These are phyloP conservation scores for Kuraishia borneana DNA, from an alignment of 805 yeast genomes.

Conservation along the genomic window DNA sequence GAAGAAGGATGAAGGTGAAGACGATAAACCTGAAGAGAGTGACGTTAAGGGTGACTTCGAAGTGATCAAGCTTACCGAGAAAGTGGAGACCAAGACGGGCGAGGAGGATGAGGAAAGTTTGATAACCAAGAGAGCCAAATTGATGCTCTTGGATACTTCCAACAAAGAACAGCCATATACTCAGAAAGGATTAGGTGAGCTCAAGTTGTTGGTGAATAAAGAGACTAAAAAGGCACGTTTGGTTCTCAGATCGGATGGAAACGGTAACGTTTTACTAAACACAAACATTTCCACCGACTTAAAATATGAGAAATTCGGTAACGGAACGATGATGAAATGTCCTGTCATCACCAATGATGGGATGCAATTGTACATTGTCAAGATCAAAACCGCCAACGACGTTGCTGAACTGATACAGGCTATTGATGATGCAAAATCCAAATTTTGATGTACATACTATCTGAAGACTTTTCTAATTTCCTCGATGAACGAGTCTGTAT, in stretches of 20 bases:
- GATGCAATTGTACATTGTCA: conserved; percentile 57
- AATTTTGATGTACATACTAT: neutral
- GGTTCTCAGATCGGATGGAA: conserved; percentile 81
- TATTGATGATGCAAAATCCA: neutral
- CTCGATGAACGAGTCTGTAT: conserved; percentile 34
- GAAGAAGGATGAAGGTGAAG: conserved; percentile 8
- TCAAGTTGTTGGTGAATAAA: conserved; percentile 57
- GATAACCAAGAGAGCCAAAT: conserved; percentile 60
- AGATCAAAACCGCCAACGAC: conserved; percentile 69
- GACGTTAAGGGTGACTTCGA: conserved; percentile 39
- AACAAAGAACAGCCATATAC: conserved; percentile 40
- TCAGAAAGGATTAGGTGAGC: conserved; percentile 70
- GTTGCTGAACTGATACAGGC: conserved; percentile 14
- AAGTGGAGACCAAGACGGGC: conserved; percentile 57
- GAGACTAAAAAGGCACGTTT: conserved; percentile 56
- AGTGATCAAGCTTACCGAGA: conserved; percentile 31
- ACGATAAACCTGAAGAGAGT: conserved; percentile 28
- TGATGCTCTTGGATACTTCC: conserved; percentile 46
- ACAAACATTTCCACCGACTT: conserved; percentile 45
- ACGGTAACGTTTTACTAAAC: conserved; percentile 69
- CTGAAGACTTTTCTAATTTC: conserved; percentile 25
- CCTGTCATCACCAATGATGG: conserved; percentile 51
- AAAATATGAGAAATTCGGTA: conserved; percentile 49
- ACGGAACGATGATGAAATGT: conserved; percentile 55
- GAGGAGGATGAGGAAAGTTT: conserved; percentile 70